Evolutionary conservation across 2,329 filamentous ascomycete species (phyloP).

Genomic region (Calonectria henricotiae): DNA sequence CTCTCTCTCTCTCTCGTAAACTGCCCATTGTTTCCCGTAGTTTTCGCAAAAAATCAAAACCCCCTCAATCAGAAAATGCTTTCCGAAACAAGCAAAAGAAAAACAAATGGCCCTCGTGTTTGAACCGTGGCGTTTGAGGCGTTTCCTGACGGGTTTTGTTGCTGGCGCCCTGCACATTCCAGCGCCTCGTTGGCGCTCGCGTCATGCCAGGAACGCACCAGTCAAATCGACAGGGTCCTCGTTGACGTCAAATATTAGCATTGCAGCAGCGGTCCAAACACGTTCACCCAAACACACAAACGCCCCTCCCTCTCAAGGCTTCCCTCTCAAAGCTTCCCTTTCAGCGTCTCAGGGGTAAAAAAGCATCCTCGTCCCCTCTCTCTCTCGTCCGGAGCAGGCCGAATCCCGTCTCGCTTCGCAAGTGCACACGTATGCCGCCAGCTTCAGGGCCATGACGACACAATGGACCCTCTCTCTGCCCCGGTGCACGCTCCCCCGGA

Average conservation of each 20-base stretch:
- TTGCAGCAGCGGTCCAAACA: conserved; percentile 10
- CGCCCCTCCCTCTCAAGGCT: too few species aligned
- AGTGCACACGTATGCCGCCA: conserved; percentile 17
- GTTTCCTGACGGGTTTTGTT: not conserved
- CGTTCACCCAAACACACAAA: not conserved
- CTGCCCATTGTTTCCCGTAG: not conserved
- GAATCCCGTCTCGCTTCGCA: conserved; percentile 12
- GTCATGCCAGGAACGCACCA: conserved; percentile 30
- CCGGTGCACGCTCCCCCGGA: conserved; percentile 17
- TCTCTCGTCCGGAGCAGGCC: conserved; percentile 1
- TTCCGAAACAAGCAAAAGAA: not conserved
- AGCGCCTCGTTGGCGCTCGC: not conserved
- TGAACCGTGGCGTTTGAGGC: not conserved
- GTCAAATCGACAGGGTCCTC: conserved; percentile 7
- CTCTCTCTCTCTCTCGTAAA: not conserved
- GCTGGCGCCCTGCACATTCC: conserved; percentile 6
- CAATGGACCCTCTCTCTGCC: not conserved
- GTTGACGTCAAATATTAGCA: conserved; percentile 28
- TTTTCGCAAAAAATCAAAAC: not conserved
- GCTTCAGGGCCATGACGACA: conserved; percentile 21
- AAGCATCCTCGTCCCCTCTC: conserved; percentile 3
- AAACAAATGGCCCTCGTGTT: not conserved
- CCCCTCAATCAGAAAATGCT: not conserved
- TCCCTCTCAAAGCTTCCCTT: not conserved
- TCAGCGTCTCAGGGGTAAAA: not conserved